Conservation (phyloP, 148 eudicot species). For the Rhododendron ovatum region DNA sequence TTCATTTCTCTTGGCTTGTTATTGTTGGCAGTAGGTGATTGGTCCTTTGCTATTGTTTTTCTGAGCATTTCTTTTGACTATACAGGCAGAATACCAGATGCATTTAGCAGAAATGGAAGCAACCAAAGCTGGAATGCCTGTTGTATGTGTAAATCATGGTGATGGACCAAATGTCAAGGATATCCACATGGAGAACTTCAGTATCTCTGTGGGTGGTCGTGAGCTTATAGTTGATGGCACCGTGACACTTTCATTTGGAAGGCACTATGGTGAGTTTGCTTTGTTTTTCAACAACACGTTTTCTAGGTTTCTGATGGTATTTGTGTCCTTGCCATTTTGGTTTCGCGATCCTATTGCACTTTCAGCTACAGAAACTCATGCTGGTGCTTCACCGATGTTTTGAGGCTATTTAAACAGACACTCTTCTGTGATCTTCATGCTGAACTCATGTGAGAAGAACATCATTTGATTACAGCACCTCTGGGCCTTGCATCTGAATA, state of each 20-base stretch:
- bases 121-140: constrained; percentile 93
- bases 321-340: background rate
- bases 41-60: constrained; percentile 5
- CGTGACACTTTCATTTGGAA: constrained; percentile 83
- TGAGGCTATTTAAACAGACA: background rate
- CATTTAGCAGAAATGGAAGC: constrained; percentile 98
- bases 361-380: background rate
- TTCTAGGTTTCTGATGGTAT: background rate
- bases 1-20: background rate
- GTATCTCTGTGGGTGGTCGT: constrained; percentile 93
- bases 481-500: background rate
- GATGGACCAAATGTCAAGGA: constrained; percentile 79
- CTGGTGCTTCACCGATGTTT: background rate
- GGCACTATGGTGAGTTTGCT: constrained; percentile 79
- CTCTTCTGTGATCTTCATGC: background rate
- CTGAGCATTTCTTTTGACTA: constrained; percentile 8
- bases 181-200: constrained; percentile 86
- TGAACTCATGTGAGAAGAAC: background rate
- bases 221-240: constrained; percentile 87
- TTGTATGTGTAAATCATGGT: constrained; percentile 68
- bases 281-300: background rate
- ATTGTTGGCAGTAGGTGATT: background rate
- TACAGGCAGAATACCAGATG: constrained; percentile 72
- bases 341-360: background rate
- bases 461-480: background rate